These are phyloP conservation scores for Balakata baccata DNA, from an alignment of 345 rosid species.

Conservation along the genomic window DNA sequence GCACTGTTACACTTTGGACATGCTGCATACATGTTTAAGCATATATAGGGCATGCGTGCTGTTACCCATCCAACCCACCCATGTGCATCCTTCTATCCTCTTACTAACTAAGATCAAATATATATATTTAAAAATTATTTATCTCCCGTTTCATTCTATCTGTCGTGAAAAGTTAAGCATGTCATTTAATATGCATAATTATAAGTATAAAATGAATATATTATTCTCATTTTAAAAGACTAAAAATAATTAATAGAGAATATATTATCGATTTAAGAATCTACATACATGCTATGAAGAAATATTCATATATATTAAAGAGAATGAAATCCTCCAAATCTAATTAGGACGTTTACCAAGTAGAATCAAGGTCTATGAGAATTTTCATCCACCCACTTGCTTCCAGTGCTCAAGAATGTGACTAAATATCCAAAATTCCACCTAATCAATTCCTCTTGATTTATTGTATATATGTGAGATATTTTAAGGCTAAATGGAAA, in stretches of 20 bases:
- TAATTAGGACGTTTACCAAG: neutral
- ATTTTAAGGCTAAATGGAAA: no score
- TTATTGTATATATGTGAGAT: no score
- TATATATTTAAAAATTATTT: neutral
- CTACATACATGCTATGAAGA: neutral
- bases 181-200: no score
- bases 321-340: slow-evolving; percentile 42
- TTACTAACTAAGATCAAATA: neutral
- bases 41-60: slow-evolving; percentile 29
- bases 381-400: slow-evolving; percentile 18
- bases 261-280: slow-evolving; percentile 5
- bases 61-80: slow-evolving; percentile 20
- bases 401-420: neutral
- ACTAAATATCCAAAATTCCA: slow-evolving; percentile 19
- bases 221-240: no score
- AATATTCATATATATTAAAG: neutral
- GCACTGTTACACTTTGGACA: neutral
- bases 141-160: no score
- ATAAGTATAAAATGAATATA: no score
- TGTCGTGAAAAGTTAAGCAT: no score
- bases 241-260: no score
- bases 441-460: slow-evolving; percentile 10
- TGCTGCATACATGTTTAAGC: slow-evolving; percentile 25
- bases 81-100: neutral
- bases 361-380: slow-evolving; percentile 16